These are phyloP conservation scores for Emydomyces testavorans DNA, from an alignment of 2,329 filamentous ascomycete species.

Conservation along the genomic window DNA sequence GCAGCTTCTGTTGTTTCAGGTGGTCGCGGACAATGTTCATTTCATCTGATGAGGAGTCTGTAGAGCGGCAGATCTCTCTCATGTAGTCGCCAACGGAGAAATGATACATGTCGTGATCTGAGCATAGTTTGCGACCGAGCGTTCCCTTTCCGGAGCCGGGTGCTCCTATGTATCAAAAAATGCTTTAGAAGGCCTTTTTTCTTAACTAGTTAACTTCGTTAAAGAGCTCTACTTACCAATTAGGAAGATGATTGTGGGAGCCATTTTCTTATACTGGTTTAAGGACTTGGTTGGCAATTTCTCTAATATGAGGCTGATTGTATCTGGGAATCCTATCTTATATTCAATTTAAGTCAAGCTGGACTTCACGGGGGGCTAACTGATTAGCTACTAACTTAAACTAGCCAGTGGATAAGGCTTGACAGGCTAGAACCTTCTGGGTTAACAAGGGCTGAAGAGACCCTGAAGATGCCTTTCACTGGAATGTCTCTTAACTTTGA, in stretches of 20 bases:
- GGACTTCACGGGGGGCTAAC: too few species aligned
- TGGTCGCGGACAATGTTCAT: background rate
- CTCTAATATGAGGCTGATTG: background rate
- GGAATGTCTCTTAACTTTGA: too few species aligned
- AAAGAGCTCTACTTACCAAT: slow-evolving; percentile 5
- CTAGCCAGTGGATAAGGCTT: too few species aligned
- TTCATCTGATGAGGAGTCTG: background rate
- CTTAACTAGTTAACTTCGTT: background rate
- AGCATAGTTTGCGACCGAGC: slow-evolving; percentile 8
- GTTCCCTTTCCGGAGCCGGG: slow-evolving; percentile 13
- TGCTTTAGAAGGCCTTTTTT: background rate
- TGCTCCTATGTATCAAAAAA: slow-evolving; percentile 4
- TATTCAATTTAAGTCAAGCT: too few species aligned
- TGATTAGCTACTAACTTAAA: too few species aligned
- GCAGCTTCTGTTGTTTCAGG: background rate
- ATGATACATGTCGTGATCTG: slow-evolving; percentile 10
- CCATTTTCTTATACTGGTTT: background rate
- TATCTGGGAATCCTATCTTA: too few species aligned
- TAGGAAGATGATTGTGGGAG: slow-evolving; percentile 8
- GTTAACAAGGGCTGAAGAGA: too few species aligned
- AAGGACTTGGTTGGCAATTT: too few species aligned
- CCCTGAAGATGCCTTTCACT: too few species aligned
- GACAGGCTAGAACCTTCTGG: too few species aligned
- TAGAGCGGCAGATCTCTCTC: slow-evolving; percentile 5
- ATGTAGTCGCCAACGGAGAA: slow-evolving; percentile 13